Conservation (phyloP, 345 rosid genomes). For the Aquilaria yunnanensis region DNA sequence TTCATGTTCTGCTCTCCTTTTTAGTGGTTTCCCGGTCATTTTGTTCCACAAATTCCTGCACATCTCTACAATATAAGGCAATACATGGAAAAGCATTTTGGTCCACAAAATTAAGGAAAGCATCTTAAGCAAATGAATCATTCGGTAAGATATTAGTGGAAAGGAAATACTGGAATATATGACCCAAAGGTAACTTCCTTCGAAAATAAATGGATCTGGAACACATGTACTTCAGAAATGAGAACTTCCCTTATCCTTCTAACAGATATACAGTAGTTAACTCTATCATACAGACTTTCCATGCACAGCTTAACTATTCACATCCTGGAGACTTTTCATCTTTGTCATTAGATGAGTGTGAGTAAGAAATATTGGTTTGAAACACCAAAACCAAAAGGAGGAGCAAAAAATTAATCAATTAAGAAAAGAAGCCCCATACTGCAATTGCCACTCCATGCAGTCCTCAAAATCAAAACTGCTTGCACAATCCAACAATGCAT, state of each 20-base stretch:
- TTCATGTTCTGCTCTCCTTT: too few species aligned
- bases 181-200: too few species aligned
- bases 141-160: too few species aligned
- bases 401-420: conserved; percentile 22
- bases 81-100: too few species aligned
- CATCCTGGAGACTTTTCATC: conserved; percentile 17
- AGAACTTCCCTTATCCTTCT: neutral
- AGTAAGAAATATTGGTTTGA: conserved; percentile 20
- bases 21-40: too few species aligned
- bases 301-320: conserved; percentile 20
- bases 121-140: too few species aligned
- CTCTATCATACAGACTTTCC: conserved; percentile 7
- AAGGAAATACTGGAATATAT: too few species aligned
- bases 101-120: too few species aligned
- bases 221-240: neutral
- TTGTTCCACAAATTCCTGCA: too few species aligned
- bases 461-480: conserved; percentile 97
- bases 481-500: conserved; percentile 77
- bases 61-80: too few species aligned
- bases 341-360: conserved; percentile 21
- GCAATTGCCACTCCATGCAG: conserved; percentile 88
- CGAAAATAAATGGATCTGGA: too few species aligned
- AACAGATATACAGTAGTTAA: conserved; percentile 21
- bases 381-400: conserved; percentile 10
- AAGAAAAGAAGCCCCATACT: conserved; percentile 35